These are phyloP conservation scores for Trypanosoma melophagium DNA, from an alignment of 208 protist species.

Conservation along the genomic window DNA sequence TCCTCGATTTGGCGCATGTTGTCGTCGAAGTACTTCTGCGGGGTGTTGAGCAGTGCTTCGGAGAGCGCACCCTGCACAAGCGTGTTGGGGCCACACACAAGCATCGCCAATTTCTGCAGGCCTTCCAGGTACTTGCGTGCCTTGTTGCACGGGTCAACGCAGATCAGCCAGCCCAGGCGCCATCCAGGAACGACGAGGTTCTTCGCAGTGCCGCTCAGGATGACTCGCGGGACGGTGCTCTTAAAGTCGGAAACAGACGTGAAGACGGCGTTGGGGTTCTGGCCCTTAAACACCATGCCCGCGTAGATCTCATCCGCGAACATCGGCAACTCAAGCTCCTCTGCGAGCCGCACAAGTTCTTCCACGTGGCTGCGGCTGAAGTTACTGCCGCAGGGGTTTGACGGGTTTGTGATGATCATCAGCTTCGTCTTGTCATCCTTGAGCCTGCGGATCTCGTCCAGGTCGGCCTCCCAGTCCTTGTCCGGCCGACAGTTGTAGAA, in stretches of 20 bases:
- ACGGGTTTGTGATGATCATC: constrained; percentile 95
- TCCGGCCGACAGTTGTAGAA: constrained; percentile 83
- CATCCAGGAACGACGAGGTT: constrained; percentile 92
- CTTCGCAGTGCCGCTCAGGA: constrained; percentile 92
- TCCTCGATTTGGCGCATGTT: no score
- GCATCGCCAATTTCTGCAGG: no score
- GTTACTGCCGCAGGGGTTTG: constrained; percentile 94
- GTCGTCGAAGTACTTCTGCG: no score
- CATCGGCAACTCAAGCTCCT: constrained; percentile 89
- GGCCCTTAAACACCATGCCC: constrained; percentile 85
- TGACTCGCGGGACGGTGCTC: constrained; percentile 71
- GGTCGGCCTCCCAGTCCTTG: constrained; percentile 89
- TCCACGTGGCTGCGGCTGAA: constrained; percentile 82
- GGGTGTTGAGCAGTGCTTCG: no score
- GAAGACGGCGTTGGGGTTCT: no score
- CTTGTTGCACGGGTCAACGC: no score
- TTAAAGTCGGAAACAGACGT: constrained; percentile 82
- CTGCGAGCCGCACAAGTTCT: constrained; percentile 76
- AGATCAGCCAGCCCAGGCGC: constrained; percentile 88
- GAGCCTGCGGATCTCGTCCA: constrained; percentile 66
- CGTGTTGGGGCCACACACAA: no score
- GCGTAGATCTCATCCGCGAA: constrained; percentile 96
- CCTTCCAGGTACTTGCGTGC: no score
- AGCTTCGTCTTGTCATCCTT: constrained; percentile 82
- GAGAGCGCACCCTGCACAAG: no score